These are phyloP conservation scores for Alternaria sp. DNA, from an alignment of 2,329 filamentous ascomycete species.

Conservation along the genomic window DNA sequence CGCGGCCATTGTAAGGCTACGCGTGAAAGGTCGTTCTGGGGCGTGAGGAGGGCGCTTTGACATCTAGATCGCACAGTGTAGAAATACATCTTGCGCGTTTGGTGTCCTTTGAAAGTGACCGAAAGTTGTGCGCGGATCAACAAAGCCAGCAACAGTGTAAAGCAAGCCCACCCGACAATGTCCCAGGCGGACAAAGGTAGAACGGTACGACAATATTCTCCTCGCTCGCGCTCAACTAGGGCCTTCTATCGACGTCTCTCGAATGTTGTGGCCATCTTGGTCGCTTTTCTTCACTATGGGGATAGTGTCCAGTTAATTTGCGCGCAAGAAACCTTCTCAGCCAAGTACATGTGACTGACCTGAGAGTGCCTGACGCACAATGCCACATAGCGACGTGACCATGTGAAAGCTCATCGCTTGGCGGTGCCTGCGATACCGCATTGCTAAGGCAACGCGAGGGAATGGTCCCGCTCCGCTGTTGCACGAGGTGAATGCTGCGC, in stretches of 20 bases:
- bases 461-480: not conserved
- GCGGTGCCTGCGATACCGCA: not conserved
- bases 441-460: too few relatives aligned
- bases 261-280: not conserved
- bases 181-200: constrained; percentile 13
- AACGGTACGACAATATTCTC: not conserved
- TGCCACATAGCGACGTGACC: not conserved
- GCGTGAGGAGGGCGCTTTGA: constrained; percentile 5
- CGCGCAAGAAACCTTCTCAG: not conserved
- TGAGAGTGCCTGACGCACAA: not conserved
- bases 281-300: not conserved
- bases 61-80: not conserved
- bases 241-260: not conserved
- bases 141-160: constrained; percentile 5
- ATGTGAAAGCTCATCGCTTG: not conserved
- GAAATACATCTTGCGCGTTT: not conserved
- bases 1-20: not conserved
- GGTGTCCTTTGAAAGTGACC: constrained; percentile 1
- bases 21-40: constrained; percentile 1
- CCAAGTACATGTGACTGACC: not conserved
- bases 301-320: not conserved
- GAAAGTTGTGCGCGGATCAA: not conserved
- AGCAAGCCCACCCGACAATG: constrained; percentile 4
- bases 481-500: not conserved
- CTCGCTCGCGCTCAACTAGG: too few relatives aligned